Evolutionary conservation across 805 yeast species (phyloP).

Genomic region (Candida vaughaniae): DNA sequence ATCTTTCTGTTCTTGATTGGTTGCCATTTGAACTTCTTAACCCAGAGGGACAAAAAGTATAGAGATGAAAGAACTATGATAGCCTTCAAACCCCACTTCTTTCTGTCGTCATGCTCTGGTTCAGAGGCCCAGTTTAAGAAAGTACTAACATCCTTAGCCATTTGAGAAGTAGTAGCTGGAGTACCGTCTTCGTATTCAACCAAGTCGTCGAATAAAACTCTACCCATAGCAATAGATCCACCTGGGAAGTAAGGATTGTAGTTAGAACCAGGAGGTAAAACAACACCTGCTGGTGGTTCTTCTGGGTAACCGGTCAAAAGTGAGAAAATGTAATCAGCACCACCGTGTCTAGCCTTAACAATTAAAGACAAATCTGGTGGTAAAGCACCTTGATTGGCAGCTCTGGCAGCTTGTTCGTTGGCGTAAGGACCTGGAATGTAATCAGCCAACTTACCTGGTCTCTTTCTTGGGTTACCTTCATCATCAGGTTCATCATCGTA

Average conservation of each 20-base stretch:
- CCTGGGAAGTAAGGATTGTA: constrained; percentile 99
- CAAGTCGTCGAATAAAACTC: constrained; percentile 94
- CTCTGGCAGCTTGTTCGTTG: constrained; percentile 99
- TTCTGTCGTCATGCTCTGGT: constrained; percentile 98
- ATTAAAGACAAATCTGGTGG: constrained; percentile 98
- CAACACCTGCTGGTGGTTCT: constrained; percentile 97
- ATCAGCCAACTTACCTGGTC: constrained; percentile 98
- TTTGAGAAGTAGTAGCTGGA: constrained; percentile 96
- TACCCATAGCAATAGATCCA: constrained; percentile 98
- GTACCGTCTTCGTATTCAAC: constrained; percentile 99
- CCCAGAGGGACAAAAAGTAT: constrained; percentile 82
- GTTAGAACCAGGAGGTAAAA: constrained; percentile 89
- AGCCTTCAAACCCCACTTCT: constrained; percentile 94
- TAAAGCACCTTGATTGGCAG: constrained; percentile 98
- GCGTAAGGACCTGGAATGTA: constrained; percentile 93
- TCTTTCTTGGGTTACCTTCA: constrained; percentile 96
- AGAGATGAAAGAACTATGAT: constrained; percentile 73
- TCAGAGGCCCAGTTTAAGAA: constrained; percentile 98
- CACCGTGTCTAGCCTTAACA: constrained; percentile 99
- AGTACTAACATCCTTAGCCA: constrained; percentile 97
- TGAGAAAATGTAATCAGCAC: constrained; percentile 90
- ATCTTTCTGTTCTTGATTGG: constrained; percentile 93
- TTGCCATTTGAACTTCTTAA: constrained; percentile 98
- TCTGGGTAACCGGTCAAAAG: constrained; percentile 98
- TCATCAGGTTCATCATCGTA: constrained; percentile 96